Conservation (phyloP, 768 basidiomycete species). For the Gyrodon lividus region DNA sequence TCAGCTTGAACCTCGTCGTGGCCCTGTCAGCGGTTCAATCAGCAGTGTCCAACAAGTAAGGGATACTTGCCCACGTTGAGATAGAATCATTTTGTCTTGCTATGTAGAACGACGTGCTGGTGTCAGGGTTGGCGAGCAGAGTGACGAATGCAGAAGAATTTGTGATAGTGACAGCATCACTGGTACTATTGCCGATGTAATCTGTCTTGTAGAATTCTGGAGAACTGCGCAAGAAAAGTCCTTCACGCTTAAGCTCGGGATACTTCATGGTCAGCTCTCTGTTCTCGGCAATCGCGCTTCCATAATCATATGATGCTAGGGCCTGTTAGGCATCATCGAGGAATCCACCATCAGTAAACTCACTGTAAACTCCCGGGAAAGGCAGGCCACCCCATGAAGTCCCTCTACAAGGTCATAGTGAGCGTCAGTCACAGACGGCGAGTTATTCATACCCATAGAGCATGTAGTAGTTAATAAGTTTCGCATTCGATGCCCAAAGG, state of each 20-base stretch:
- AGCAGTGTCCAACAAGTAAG: background rate
- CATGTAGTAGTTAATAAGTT: constrained; percentile 86
- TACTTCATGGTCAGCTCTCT: constrained; percentile 67
- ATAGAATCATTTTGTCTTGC: constrained; percentile 66
- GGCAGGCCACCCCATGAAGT: constrained; percentile 85
- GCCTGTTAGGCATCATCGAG: background rate
- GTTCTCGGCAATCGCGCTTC: constrained; percentile 65
- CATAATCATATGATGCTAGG: constrained; percentile 75
- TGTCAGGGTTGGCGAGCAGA: constrained; percentile 66
- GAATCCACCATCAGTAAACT: constrained; percentile 12
- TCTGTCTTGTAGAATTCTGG: constrained; percentile 80
- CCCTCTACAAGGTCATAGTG: constrained; percentile 45
- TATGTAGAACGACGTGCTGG: constrained; percentile 64
- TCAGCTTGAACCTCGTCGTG: constrained; percentile 56
- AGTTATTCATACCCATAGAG: constrained; percentile 56
- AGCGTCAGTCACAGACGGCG: background rate
- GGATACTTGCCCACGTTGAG: constrained; percentile 49
- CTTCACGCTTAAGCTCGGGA: constrained; percentile 76
- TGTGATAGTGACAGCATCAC: constrained; percentile 42
- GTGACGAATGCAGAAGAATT: constrained; percentile 58
- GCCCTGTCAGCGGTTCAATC: constrained; percentile 2
- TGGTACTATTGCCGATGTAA: constrained; percentile 62
- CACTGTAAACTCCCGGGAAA: constrained; percentile 70
- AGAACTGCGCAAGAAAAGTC: constrained; percentile 75
- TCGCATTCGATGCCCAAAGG: constrained; percentile 79